These are phyloP conservation scores for Nigrospora osmanthi DNA, from an alignment of 2,329 filamentous ascomycete genomes.

Conservation along the genomic window DNA sequence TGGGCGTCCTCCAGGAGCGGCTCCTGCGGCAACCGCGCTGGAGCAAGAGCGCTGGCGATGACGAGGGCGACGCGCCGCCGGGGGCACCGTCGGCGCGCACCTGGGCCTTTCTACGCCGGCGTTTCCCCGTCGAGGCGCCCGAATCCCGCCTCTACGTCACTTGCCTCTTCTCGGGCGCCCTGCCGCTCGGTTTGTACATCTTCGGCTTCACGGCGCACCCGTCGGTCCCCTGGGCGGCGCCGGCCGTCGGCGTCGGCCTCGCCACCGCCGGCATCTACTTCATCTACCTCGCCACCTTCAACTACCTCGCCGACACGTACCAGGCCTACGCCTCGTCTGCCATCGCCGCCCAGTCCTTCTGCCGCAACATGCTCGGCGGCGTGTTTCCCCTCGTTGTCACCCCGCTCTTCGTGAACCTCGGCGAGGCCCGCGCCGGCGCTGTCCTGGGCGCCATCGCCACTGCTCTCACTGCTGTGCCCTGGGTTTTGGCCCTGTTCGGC, in stretches of 20 bases:
- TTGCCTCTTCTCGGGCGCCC: constrained; percentile 65
- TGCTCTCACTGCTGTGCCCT: constrained; percentile 72
- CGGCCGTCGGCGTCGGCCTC: constrained; percentile 60
- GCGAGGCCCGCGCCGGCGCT: constrained; percentile 62
- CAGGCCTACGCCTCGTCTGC: constrained; percentile 79
- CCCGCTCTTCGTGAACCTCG: constrained; percentile 65
- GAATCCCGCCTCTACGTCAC: constrained; percentile 79
- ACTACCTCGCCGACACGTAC: constrained; percentile 86
- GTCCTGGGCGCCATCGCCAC: constrained; percentile 67
- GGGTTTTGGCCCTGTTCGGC: constrained; percentile 75
- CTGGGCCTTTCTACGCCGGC: constrained; percentile 36
- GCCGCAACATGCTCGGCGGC: constrained; percentile 76
- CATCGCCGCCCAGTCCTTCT: constrained; percentile 78
- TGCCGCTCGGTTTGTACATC: constrained; percentile 76
- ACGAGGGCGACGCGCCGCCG: constrained; percentile 20
- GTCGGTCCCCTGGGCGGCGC: constrained; percentile 63
- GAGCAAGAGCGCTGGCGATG: constrained; percentile 13
- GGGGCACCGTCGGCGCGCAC: constrained; percentile 20
- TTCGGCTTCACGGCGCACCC: constrained; percentile 65
- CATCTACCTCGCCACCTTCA: constrained; percentile 84
- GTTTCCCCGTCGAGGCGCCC: constrained; percentile 47
- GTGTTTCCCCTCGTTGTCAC: constrained; percentile 71
- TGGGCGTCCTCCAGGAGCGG: constrained; percentile 68
- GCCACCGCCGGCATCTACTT: constrained; percentile 82
- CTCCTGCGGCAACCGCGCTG: constrained; percentile 42